phyloP scores from a whole-genome alignment of 2,329 filamentous ascomycete species.

The Penicillium sp. region DNA sequence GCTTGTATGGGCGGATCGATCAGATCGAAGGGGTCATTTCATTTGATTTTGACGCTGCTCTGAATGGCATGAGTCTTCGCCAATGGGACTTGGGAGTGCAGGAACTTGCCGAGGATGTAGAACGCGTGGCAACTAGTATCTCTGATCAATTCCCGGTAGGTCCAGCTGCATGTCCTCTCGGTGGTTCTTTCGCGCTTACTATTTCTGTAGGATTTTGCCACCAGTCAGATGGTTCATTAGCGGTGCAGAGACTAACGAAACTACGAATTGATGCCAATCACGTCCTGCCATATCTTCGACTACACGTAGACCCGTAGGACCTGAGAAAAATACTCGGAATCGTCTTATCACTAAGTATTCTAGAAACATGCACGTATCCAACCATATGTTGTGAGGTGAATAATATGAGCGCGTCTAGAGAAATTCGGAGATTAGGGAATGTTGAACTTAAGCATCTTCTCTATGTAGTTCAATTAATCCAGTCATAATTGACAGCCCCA shows the following conservation, averaged over 20 bases:
- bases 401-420: too few species aligned
- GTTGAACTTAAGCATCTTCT: too few species aligned
- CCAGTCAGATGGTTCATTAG: slow-evolving; percentile 33
- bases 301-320: too few species aligned
- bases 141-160: slow-evolving; percentile 72
- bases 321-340: too few species aligned
- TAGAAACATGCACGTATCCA: too few species aligned
- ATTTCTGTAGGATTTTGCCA: slow-evolving; percentile 29
- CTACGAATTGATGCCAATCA: slow-evolving; percentile 16
- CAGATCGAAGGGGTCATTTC: slow-evolving; percentile 85
- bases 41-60: slow-evolving; percentile 64
- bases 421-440: too few species aligned
- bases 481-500: too few species aligned
- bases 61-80: slow-evolving; percentile 62
- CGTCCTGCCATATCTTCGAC: too few species aligned
- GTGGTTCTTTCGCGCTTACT: slow-evolving; percentile 7
- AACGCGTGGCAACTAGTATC: slow-evolving; percentile 74
- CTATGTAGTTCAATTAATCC: too few species aligned
- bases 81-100: slow-evolving; percentile 88
- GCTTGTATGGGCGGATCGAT: slow-evolving; percentile 82
- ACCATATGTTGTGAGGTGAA: too few species aligned
- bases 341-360: too few species aligned
- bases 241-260: too few species aligned
- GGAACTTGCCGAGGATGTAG: slow-evolving; percentile 79
- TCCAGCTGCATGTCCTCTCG: slow-evolving; percentile 7